Evolutionary conservation across 805 yeast species (phyloP).

Genomic region (Ogataea paraovalis): DNA sequence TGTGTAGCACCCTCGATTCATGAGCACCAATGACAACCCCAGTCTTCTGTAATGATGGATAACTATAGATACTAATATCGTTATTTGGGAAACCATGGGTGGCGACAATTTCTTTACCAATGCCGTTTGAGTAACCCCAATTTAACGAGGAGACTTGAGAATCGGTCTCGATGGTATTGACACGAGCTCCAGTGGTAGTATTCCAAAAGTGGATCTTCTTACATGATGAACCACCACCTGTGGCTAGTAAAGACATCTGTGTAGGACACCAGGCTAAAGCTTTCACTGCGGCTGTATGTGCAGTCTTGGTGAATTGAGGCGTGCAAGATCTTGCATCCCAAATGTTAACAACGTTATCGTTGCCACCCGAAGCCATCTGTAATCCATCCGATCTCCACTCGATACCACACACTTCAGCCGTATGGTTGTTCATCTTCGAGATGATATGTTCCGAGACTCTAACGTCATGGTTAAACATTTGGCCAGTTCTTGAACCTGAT

Average conservation of each 20-base stretch:
- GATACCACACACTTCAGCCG: constrained; percentile 90
- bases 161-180: constrained; percentile 84
- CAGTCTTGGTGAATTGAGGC: constrained; percentile 72
- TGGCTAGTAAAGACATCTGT: constrained; percentile 76
- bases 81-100: constrained; percentile 94
- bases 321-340: constrained; percentile 79
- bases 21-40: constrained; percentile 87
- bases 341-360: constrained; percentile 86
- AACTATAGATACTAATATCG: constrained; percentile 75
- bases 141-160: constrained; percentile 90
- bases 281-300: constrained; percentile 92
- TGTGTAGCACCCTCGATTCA: constrained; percentile 78
- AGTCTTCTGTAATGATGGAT: constrained; percentile 80
- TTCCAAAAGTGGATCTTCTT: constrained; percentile 93
- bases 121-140: constrained; percentile 79
- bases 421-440: constrained; percentile 56
- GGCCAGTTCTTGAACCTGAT: constrained; percentile 85
- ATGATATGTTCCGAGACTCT: constrained; percentile 76
- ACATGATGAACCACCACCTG: constrained; percentile 96
- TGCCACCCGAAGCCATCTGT: constrained; percentile 89
- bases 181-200: constrained; percentile 81
- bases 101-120: constrained; percentile 82
- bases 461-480: constrained; percentile 84
- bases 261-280: constrained; percentile 95
- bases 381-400: constrained; percentile 81